Evolutionary conservation across 768 basidiomycete genomes (phyloP).

Genomic region (Favolaschia claudopus): DNA sequence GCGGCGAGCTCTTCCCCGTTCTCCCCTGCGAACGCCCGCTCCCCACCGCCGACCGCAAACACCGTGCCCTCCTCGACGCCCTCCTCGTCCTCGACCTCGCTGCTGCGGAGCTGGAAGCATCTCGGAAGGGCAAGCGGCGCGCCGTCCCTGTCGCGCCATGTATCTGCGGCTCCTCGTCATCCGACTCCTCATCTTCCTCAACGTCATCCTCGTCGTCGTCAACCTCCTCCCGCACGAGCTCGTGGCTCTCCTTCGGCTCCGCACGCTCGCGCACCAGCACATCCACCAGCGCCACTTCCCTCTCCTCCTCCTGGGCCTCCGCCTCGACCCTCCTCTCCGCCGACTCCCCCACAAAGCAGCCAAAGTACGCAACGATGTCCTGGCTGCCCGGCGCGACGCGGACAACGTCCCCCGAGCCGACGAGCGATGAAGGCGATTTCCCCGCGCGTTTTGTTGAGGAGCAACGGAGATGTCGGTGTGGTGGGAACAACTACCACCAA

Average conservation of each 20-base stretch:
- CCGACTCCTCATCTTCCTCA: conserved; percentile 20
- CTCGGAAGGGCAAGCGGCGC: conserved; percentile 21
- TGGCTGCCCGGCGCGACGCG: conserved; percentile 23
- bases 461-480: too few species aligned
- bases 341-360: not conserved
- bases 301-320: conserved; percentile 21
- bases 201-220: conserved; percentile 12
- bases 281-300: conserved; percentile 10
- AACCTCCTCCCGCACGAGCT: conserved; percentile 23
- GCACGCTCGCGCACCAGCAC: conserved; percentile 17
- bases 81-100: conserved; percentile 4
- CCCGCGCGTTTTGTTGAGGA: too few species aligned
- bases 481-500: too few species aligned
- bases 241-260: conserved; percentile 27
- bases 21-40: conserved; percentile 10
- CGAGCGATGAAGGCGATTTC: too few species aligned
- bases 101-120: too few species aligned
- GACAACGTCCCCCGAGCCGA: conserved; percentile 14
- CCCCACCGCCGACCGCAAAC: not conserved
- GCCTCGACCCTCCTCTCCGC: conserved; percentile 2
- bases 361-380: not conserved
- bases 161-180: not conserved
- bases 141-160: not conserved
- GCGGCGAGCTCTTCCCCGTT: conserved; percentile 19
- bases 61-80: conserved; percentile 15